Percentiles rank a stretch among this genome's conserved stretches.
These are phyloP conservation scores for Elsinoe arachidis DNA, from an alignment of 2,329 filamentous ascomycete species.

Conservation along the genomic window DNA sequence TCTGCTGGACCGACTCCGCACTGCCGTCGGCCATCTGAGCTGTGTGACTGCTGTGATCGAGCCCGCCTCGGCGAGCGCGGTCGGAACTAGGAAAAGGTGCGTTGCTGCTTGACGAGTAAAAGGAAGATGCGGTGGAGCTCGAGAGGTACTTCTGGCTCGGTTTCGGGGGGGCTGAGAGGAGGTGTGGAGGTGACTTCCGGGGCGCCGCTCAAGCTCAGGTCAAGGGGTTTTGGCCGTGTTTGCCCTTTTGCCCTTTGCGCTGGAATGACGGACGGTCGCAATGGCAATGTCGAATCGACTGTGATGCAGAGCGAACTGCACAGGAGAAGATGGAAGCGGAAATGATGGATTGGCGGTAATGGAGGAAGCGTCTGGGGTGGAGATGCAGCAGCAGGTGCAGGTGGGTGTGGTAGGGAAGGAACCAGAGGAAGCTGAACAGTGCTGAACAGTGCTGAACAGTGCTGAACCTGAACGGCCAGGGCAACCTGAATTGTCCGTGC, in stretches of 20 bases:
- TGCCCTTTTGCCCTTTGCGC: too few relatives aligned
- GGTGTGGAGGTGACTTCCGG: conserved; percentile 4
- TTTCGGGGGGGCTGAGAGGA: neutral
- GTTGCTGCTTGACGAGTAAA: neutral
- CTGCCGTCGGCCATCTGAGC: conserved; percentile 39
- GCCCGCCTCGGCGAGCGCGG: conserved; percentile 13
- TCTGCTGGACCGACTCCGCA: conserved; percentile 44
- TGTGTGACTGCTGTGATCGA: conserved; percentile 10
- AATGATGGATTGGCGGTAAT: neutral
- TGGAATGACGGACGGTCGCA: neutral
- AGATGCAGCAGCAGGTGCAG: too few relatives aligned
- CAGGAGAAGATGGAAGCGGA: neutral
- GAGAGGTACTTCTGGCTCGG: neutral
- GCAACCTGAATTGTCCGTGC: conserved; percentile 4
- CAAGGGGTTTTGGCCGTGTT: neutral
- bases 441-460: too few relatives aligned
- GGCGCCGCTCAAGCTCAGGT: neutral
- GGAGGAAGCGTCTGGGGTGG: neutral
- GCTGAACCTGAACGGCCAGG: neutral
- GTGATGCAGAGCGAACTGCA: too few relatives aligned
- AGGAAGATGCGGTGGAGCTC: neutral
- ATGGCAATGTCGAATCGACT: neutral
- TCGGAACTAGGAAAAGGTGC: neutral
- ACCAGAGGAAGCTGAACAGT: too few relatives aligned
- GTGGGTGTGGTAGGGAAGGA: neutral